Base-by-base conservation (phyloP, 208 protist genomes). In the Kentomonas sorsogonicus region DNA sequence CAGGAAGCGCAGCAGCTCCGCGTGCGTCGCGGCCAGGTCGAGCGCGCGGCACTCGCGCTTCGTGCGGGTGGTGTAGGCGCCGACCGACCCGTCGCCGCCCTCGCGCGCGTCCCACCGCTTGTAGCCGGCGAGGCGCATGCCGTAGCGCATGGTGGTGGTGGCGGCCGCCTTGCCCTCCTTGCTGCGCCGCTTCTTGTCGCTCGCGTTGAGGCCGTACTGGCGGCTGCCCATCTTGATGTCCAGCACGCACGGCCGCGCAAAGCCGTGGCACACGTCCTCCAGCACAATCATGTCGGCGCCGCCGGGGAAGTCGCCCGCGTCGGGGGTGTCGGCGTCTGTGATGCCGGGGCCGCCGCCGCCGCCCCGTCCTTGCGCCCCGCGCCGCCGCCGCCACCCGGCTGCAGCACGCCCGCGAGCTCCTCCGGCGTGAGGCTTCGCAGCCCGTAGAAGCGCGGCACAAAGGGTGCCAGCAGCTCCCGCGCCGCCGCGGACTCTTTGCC, bases 171-270 rank as follows among this genome's bases (percentile, higher is more conserved):
- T 91, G 41, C 48, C 63, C 56, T 83, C 76, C 61, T 94, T 94
- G 58, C 81, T 94, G 22, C 41, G 52, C 29, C 69, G 63, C 79
- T 94, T 94, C 34, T 59, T 63, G 10, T 70, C 66, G 16, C 70
- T 65, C 7, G 87, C 73, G 61, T 88, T 69, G 18, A 94, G 64
- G 16, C 87, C 87, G 52, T 91, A 91, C 72, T 94, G 87, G 1
- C 87, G 74, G 23, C 62, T 71, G 23, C 87, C 87, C 81, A 94
- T 94, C 68, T 94, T 94, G 10, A 91, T 72, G 53, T 94, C 87
- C 46, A 94, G 65, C 34, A 94, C 76, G 47, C 87, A 94, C 0
- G 83, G 83, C 18, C 63, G 75, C 10, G 43, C 53, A 53, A 94
- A 91, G 54, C 74, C 70, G 56, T 79, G 77, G 74, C 87, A 91